Percentiles rank a stretch among this genome's conserved stretches.
Conservation (phyloP, 208 protist species). For the Acanthamoeba lenticulata region DNA sequence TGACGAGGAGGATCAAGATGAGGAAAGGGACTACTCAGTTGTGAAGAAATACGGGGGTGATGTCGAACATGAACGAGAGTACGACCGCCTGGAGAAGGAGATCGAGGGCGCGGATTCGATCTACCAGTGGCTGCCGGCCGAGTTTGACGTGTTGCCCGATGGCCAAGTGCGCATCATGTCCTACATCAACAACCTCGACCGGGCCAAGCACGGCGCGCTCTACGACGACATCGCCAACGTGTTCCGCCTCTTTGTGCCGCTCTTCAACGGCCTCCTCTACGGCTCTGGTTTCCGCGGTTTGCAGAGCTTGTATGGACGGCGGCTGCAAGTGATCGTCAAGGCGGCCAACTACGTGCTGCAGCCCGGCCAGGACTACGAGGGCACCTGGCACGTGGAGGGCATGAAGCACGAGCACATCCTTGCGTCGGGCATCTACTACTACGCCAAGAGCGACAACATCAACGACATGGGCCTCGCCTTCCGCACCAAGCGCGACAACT, state of each 20-base stretch:
- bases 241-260: conserved; percentile 71
- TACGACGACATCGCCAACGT: conserved; percentile 73
- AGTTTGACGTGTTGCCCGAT: conserved; percentile 70
- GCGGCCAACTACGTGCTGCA: conserved; percentile 76
- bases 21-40: not conserved
- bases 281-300: not conserved
- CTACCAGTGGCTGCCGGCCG: conserved; percentile 82
- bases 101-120: not conserved
- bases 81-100: not conserved
- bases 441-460: conserved; percentile 73
- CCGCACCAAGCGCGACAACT: conserved; percentile 25
- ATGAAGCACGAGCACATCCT: conserved; percentile 81
- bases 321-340: conserved; percentile 82
- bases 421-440: conserved; percentile 78
- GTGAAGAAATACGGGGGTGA: not conserved
- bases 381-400: conserved; percentile 80
- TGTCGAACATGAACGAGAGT: not conserved
- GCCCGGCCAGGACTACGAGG: conserved; percentile 51
- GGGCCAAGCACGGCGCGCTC: conserved; percentile 52
- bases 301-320: not conserved
- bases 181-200: conserved; percentile 83
- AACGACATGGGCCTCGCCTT: conserved; percentile 69
- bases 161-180: conserved; percentile 69
- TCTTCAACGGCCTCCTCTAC: conserved; percentile 54
- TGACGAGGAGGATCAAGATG: not conserved